Evolutionary conservation across 106 monocot genomes (phyloP), one percentile per base, ranked within the genome.

Genomic region (Cymbidium sinense): DNA sequence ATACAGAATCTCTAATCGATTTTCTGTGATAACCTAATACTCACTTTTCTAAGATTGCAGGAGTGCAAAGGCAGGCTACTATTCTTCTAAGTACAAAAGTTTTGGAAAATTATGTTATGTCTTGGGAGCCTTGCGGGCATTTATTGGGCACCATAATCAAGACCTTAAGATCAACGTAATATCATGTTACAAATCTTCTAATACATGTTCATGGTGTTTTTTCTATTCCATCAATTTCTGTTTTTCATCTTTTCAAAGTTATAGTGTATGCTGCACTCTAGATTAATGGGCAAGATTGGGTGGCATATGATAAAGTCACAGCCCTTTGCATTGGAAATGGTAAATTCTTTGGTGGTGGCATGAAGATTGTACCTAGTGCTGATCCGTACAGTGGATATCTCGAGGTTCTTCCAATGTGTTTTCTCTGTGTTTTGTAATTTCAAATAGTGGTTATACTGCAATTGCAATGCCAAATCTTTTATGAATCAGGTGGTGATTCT

Each of bases 91-190:
- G 74, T 99, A 90, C 64, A 99, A 99, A 82, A 80, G 80, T 75
- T 99, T 95, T 86, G 99, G 99, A 82, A 99, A 95, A 39, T 72
- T 99, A 15, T 99, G 99, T 65, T 99, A 99, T 86, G 88, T 99
- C 72, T 75, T 99, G 61, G 99, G 99, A 31, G 85, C 95, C 75
- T 81, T 99, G 78, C 87, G 83, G 85, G 99, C 86, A 51, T 99
- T 99, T 81, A 75, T 87, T 70, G 89, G 95, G n/a, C 99, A 99
- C 78, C 79, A 43, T 10, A 92, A 99, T 83, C 79, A 69, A 43
- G 90, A 95, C 77, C 80, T 99, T 21, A 89, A 82, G 75, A 89
- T 99, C 78, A 99, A 99, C 95, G 99, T 99, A n/a, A 81, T 77
- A 50, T 83, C 64, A 33, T 36, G 70, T 74, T 62, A 33, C 70